Conservation (phyloP, 164 flowering plant species). For the Dillenia turbinata region DNA sequence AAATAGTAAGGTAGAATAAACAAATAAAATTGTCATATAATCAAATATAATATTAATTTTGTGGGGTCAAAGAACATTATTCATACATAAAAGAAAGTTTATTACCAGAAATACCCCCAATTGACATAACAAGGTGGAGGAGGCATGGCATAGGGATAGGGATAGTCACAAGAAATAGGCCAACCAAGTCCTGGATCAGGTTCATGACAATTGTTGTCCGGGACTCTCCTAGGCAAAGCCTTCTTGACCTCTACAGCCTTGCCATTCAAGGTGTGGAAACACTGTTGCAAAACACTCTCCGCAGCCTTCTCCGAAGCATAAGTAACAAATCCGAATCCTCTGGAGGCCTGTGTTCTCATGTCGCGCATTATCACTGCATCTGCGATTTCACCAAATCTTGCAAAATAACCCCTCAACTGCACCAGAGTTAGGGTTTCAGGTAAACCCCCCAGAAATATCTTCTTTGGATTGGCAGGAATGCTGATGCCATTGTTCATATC, state of each 20-base stretch:
- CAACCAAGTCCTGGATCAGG: too few species aligned
- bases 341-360: slow-evolving; percentile 23
- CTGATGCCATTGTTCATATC: too few species aligned
- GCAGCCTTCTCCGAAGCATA: slow-evolving; percentile 29
- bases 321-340: slow-evolving; percentile 31
- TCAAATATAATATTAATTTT: too few species aligned
- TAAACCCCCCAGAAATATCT: slow-evolving; percentile 33
- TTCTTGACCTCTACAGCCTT: slow-evolving; percentile 31
- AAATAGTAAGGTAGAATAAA: too few species aligned
- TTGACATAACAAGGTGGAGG: too few species aligned
- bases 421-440: slow-evolving; percentile 20
- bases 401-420: slow-evolving; percentile 24
- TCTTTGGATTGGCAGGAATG: slow-evolving; percentile 7
- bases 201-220: too few species aligned
- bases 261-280: slow-evolving; percentile 26
- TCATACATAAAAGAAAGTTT: too few species aligned
- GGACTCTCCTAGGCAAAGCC: slow-evolving; percentile 18
- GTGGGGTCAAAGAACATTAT: too few species aligned
- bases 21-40: too few species aligned
- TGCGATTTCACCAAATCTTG: slow-evolving; percentile 22
- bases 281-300: slow-evolving; percentile 25
- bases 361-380: slow-evolving; percentile 34
- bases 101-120: too few species aligned
- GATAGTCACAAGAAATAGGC: too few species aligned
- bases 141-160: too few species aligned